phyloP scores from a whole-genome alignment of 1,284 basidiomycete species.

The Wallemia ichthyophaga region DNA sequence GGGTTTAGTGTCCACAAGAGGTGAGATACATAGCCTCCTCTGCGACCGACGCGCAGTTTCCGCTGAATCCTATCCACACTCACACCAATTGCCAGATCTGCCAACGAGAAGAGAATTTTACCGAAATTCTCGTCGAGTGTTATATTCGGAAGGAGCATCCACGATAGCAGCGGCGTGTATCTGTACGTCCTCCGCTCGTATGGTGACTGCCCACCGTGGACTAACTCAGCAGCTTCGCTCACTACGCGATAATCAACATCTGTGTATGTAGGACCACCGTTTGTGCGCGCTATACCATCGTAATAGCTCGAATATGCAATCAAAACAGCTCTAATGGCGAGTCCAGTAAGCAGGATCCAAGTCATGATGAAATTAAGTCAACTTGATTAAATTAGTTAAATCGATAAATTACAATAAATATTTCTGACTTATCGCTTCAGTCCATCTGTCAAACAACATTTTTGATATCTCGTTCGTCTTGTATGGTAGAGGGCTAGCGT shows the following conservation, averaged over 20 bases:
- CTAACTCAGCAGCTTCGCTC: conserved; percentile 53
- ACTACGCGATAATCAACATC: conserved; percentile 93
- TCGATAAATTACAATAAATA: background rate
- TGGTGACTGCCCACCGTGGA: conserved; percentile 22
- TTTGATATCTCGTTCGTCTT: background rate
- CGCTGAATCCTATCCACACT: background rate
- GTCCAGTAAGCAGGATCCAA: background rate
- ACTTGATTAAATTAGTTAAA: background rate
- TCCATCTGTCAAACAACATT: background rate
- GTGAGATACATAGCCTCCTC: conserved; percentile 10
- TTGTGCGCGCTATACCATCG: background rate
- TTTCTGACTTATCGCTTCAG: background rate
- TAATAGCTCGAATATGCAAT: background rate
- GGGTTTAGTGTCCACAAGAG: conserved; percentile 66
- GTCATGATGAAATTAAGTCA: background rate
- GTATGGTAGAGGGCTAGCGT: background rate
- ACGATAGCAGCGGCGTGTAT: conserved; percentile 74
- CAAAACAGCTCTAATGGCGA: background rate
- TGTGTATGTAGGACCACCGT: conserved; percentile 38
- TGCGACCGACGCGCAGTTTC: conserved; percentile 2
- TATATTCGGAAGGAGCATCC: conserved; percentile 49
- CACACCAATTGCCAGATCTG: conserved; percentile 28
- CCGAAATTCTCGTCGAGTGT: conserved; percentile 53
- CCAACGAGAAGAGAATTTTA: conserved; percentile 61
- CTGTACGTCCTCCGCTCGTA: conserved; percentile 82